Percentiles rank a stretch among this genome's conserved stretches.
phyloP scores from a whole-genome alignment of 345 rosid species.

The Cardamine chenopodiifolia region DNA sequence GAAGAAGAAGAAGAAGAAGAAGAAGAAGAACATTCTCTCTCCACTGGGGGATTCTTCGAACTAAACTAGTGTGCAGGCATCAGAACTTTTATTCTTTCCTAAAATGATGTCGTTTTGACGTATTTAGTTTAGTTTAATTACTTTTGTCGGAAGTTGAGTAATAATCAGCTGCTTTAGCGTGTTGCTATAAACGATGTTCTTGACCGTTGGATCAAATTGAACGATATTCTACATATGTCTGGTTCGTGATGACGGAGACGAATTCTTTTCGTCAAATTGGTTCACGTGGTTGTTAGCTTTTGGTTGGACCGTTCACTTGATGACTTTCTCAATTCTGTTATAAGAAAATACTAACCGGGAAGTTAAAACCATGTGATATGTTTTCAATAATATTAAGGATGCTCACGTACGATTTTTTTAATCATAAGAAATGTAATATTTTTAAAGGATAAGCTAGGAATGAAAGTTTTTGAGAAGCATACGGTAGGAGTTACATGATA shows the following conservation, averaged over 20 bases:
- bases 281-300: slow-evolving; percentile 35
- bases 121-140: not conserved
- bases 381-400: not conserved
- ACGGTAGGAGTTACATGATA: not conserved
- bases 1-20: slow-evolving; percentile 25
- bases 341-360: not conserved
- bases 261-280: slow-evolving; percentile 27
- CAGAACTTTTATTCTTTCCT: slow-evolving; percentile 14
- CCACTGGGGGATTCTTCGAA: slow-evolving; percentile 14
- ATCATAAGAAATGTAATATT: not conserved
- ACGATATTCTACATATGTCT: not conserved
- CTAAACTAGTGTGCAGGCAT: not conserved
- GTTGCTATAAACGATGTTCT: not conserved
- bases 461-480: no score
- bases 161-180: slow-evolving; percentile 14
- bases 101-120: slow-evolving; percentile 10
- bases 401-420: slow-evolving; percentile 2
- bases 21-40: slow-evolving; percentile 39
- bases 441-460: not conserved
- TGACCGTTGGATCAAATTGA: slow-evolving; percentile 18
- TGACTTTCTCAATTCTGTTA: not conserved
- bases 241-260: not conserved
- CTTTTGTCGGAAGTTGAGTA: slow-evolving; percentile 20
- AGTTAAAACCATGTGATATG: slow-evolving; percentile 26
- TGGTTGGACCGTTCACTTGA: slow-evolving; percentile 32